Evolutionary conservation across 495 filamentous ascomycete genomes (phyloP), one percentile per base, ranked within the genome.

Genomic region (Pyronema domesticum): DNA sequence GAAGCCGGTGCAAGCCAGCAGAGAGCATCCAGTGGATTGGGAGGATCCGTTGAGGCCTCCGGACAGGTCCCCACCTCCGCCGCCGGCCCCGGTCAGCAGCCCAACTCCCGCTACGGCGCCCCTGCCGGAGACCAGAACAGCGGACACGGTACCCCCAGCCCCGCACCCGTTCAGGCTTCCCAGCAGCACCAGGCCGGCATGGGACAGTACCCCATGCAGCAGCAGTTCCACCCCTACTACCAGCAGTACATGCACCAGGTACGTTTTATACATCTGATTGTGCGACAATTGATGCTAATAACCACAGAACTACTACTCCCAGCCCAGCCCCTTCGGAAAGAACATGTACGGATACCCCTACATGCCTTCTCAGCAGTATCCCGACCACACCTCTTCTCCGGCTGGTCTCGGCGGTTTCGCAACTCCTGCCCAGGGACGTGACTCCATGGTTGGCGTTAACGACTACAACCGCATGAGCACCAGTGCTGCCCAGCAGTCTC

Each of bases 111-210:
- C 44, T 89, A 82, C 67, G 77, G 81, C 37, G 76, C 78, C 35
- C 70, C 74, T 42, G 62, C 69, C 35, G 91, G 94, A 40, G 75
- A 83, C 40, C 83, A 86, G 66, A 82, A 80, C 68, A 88, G 83
- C 63, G 89, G 85, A 13, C 82, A 93, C 61, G 88, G 81, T 40
- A 95, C 89, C 5, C 87, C 89, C 7, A 89, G 89, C 67, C 86
- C 84, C 19, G 75, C 71, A 30, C 81, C 82, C 56, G 80, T 80
- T 49, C 70, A 69, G 49, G 61, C 66, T 3, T 58, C 63, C 3
- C 63, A 66, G 23, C 54, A 61, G 13, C 63, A 65, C 45, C 60
- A 66, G 19, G 62, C 60, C 11, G 56, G 55, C 42, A 50, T 59
- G 52, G 64, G 48, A 9, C 59, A 63, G 46, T 66, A 65, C 47